Conservation (phyloP, 352 stramenopile species). For the Phytophthora sojae region DNA sequence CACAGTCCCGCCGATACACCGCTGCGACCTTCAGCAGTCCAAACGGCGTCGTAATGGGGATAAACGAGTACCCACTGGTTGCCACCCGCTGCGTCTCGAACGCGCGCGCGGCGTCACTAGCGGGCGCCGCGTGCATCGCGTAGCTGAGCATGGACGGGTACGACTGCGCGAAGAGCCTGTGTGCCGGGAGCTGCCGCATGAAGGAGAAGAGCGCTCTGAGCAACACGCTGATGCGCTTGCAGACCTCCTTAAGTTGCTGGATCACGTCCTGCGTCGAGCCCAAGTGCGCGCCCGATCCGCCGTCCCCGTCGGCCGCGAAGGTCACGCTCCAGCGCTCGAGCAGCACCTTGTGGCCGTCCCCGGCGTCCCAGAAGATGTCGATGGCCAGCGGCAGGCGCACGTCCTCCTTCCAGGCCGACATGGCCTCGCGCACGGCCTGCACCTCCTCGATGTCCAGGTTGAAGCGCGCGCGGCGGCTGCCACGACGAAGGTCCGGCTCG, state of each 20-base stretch:
- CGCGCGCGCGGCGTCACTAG: conserved; percentile 28
- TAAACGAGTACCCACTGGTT: conserved; percentile 76
- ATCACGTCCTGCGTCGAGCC: conserved; percentile 72
- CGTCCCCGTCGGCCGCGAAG: conserved; percentile 36
- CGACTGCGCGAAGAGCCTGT: conserved; percentile 71
- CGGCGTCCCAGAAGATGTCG: conserved; percentile 69
- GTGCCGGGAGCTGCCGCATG: conserved; percentile 76
- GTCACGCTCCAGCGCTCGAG: conserved; percentile 83
- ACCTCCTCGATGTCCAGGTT: conserved; percentile 89
- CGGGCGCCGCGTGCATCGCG: conserved; percentile 50
- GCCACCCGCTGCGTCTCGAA: conserved; percentile 51
- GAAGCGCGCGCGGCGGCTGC: conserved; percentile 72
- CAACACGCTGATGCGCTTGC: conserved; percentile 80
- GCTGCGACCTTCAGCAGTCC: conserved; percentile 71
- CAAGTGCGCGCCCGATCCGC: conserved; percentile 5
- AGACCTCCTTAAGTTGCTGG: conserved; percentile 81
- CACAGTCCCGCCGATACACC: conserved; percentile 73
- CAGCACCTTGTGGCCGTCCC: conserved; percentile 57
- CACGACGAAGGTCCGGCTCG: conserved; percentile 50
- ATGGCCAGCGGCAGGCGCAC: conserved; percentile 73
- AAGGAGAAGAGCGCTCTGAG: conserved; percentile 80
- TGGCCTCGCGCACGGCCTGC: conserved; percentile 66
- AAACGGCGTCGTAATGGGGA: conserved; percentile 83
- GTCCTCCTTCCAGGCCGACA: conserved; percentile 76
- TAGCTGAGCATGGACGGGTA: conserved; percentile 76